phyloP scores from a whole-genome alignment of 495 filamentous ascomycete species.

The Podospora appendiculata region DNA sequence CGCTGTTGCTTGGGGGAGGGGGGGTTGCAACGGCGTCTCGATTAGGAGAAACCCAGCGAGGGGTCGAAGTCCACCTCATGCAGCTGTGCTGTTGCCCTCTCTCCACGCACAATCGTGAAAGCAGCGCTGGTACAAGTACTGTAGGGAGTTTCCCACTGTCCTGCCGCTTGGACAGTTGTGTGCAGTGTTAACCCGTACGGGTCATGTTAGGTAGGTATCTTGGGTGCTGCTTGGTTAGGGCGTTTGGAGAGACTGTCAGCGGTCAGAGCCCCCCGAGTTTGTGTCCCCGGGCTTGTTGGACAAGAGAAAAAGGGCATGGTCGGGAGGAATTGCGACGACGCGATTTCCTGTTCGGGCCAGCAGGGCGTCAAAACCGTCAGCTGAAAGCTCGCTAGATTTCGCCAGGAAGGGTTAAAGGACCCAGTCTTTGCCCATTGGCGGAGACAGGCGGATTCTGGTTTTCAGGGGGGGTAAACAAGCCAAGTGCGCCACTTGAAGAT shows the following conservation, averaged over 20 bases:
- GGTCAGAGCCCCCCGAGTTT: too few species aligned
- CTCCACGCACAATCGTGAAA: neutral
- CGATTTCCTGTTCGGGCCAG: slow-evolving; percentile 15
- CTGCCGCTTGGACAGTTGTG: too few species aligned
- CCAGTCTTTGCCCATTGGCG: neutral
- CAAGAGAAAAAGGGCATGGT: neutral
- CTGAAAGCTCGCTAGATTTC: slow-evolving; percentile 28
- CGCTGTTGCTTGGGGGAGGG: too few species aligned
- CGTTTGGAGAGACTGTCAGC: too few species aligned
- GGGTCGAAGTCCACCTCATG: slow-evolving; percentile 1
- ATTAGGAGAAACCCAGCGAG: neutral
- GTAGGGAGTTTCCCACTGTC: too few species aligned
- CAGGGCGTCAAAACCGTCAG: slow-evolving; percentile 21
- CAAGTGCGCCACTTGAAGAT: slow-evolving; percentile 22
- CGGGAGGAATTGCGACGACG: neutral
- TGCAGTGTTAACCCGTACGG: too few species aligned
- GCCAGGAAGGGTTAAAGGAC: slow-evolving; percentile 20
- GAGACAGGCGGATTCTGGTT: neutral
- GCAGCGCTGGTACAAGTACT: too few species aligned
- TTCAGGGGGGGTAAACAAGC: slow-evolving; percentile 1
- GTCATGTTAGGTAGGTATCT: too few species aligned
- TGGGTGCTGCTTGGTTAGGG: too few species aligned
- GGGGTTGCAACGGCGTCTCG: slow-evolving; percentile 5
- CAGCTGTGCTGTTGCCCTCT: neutral
- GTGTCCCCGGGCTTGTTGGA: too few species aligned